A percentile compares a stretch with the other conserved stretches of the same genome.
These are phyloP conservation scores for Alnus rubra DNA, from an alignment of 306 rosid species.

Conservation along the genomic window DNA sequence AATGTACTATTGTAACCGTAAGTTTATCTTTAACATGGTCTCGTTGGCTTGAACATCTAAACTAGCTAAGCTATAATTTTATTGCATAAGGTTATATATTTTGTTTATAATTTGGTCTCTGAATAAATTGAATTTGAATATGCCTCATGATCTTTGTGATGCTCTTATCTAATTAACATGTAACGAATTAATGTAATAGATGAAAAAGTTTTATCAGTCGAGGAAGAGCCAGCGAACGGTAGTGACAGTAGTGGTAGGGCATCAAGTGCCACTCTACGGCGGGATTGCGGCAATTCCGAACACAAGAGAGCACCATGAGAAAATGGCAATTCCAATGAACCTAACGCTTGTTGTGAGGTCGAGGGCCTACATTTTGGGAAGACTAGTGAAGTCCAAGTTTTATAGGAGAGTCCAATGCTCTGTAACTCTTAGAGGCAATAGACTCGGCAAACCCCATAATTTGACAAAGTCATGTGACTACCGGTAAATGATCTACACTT, in stretches of 20 bases:
- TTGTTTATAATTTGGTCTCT: too few species aligned
- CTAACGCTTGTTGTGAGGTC: constrained; percentile 79
- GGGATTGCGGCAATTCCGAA: constrained; percentile 51
- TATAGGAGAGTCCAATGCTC: constrained; percentile 61
- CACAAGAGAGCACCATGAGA: constrained; percentile 30
- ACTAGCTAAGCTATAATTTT: too few species aligned
- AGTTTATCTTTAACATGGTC: too few species aligned
- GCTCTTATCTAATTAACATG: too few species aligned
- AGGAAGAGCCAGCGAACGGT: constrained; percentile 56
- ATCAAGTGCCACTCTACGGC: constrained; percentile 83
- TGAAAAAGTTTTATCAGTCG: constrained; percentile 54
- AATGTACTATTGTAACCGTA: too few species aligned
- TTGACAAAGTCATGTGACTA: constrained; percentile 60
- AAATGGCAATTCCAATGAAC: constrained; percentile 58
- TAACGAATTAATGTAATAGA: constrained; percentile 35
- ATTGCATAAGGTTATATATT: too few species aligned
- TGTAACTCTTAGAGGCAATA: constrained; percentile 59
- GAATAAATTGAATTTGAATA: too few species aligned
- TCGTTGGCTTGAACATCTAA: too few species aligned
- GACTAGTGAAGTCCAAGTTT: constrained; percentile 75
- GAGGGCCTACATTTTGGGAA: constrained; percentile 77
- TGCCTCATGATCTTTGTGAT: too few species aligned
- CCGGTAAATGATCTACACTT: constrained; percentile 23
- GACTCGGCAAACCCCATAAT: constrained; percentile 61
- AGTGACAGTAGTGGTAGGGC: constrained; percentile 52